Evolutionary conservation across 345 rosid genomes (phyloP).

Genomic region (Geranium brycei): DNA sequence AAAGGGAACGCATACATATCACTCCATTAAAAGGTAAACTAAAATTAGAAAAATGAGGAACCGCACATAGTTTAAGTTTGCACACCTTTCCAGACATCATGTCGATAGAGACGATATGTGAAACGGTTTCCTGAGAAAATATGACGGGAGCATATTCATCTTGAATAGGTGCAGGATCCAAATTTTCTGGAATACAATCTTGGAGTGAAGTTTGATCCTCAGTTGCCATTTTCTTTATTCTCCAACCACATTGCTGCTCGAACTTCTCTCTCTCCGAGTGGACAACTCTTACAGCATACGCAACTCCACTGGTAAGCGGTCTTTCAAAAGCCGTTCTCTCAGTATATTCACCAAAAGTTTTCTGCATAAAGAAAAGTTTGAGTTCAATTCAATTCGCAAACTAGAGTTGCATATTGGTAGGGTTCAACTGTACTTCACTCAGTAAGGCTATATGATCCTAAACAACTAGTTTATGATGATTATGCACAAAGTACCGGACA

Average conservation of each 20-base stretch:
- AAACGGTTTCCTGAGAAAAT: constrained; percentile 88
- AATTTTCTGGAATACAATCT: constrained; percentile 64
- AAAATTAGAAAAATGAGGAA: constrained; percentile 3
- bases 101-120: constrained; percentile 88
- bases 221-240: constrained; percentile 82
- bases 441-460: not conserved
- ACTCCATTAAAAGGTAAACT: not conserved
- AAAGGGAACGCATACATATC: not conserved
- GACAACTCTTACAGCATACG: constrained; percentile 85
- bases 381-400: not conserved
- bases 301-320: constrained; percentile 97
- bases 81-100: constrained; percentile 97
- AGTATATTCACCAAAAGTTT: constrained; percentile 78
- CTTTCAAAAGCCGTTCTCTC: constrained; percentile 94
- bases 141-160: constrained; percentile 94
- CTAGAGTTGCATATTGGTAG: not conserved
- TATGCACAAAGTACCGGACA: too few relatives aligned
- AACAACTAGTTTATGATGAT: too few relatives aligned
- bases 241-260: constrained; percentile 69
- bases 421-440: not conserved
- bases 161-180: constrained; percentile 84
- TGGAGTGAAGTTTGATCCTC: constrained; percentile 81
- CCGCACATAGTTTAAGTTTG: constrained; percentile 3
- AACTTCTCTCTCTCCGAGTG: constrained; percentile 73
- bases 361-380: constrained; percentile 30